Percentiles rank a stretch among this genome's conserved stretches.
Conservation (phyloP, 805 yeast genomes). For the Saccharomycopsis olivae region DNA sequence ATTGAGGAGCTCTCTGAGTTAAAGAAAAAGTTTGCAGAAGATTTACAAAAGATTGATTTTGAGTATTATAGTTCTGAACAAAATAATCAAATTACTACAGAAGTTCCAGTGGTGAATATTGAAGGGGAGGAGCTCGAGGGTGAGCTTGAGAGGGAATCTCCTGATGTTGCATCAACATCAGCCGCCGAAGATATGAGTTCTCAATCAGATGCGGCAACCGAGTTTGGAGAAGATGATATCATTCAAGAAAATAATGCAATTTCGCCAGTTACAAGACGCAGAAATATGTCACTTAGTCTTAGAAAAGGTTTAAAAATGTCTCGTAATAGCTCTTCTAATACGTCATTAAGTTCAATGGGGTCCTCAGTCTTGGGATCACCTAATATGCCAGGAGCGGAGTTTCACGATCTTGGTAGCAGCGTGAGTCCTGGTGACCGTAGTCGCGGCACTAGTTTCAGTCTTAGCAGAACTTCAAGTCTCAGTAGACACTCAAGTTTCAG, state of each 20-base stretch:
- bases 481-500: background rate
- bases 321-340: conserved; percentile 3
- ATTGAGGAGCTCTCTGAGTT: conserved; percentile 3
- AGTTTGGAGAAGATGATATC: background rate
- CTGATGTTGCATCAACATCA: background rate
- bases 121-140: conserved; percentile 6
- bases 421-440: background rate
- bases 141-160: background rate
- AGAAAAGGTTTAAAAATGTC: conserved; percentile 2
- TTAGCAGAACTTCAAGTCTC: background rate
- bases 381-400: background rate
- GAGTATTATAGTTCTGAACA: background rate
- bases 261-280: background rate
- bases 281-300: background rate
- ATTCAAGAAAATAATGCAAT: conserved; percentile 1
- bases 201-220: background rate
- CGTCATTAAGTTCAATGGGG: conserved; percentile 7
- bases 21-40: background rate
- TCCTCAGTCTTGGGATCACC: background rate
- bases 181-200: conserved; percentile 1
- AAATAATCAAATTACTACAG: conserved; percentile 4
- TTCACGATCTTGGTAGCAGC: background rate
- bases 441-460: background rate
- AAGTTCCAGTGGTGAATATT: conserved; percentile 15
- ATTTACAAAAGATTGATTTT: conserved; percentile 1